phyloP scores from a whole-genome alignment of 768 basidiomycete genomes.

The Leccinum arenicola region DNA sequence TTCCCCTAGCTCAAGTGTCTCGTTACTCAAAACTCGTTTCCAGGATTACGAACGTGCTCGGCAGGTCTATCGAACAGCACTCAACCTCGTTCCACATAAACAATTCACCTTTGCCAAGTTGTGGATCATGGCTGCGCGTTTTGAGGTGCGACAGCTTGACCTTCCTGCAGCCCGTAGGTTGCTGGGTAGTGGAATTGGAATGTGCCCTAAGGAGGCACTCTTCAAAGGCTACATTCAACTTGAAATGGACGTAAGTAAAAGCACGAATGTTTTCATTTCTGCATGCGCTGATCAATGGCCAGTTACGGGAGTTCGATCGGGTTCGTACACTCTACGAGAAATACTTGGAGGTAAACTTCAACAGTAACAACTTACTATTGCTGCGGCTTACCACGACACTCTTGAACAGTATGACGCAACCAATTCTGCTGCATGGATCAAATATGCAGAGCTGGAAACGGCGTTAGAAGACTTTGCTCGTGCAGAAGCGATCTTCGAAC shows the following conservation, averaged over 20 bases:
- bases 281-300: slow-evolving; percentile 9
- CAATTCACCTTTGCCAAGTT: slow-evolving; percentile 97
- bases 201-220: slow-evolving; percentile 93
- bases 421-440: slow-evolving; percentile 94
- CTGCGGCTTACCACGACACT: not conserved
- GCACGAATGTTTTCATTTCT: not conserved
- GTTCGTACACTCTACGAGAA: slow-evolving; percentile 91
- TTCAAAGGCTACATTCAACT: slow-evolving; percentile 97
- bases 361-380: not conserved
- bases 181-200: slow-evolving; percentile 86
- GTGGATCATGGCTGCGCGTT: slow-evolving; percentile 90
- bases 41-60: slow-evolving; percentile 84
- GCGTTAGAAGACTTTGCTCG: slow-evolving; percentile 85
- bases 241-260: slow-evolving; percentile 72
- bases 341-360: slow-evolving; percentile 73
- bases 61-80: slow-evolving; percentile 89
- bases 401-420: slow-evolving; percentile 72
- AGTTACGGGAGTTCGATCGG: slow-evolving; percentile 94
- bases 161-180: slow-evolving; percentile 84
- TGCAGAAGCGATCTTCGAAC: slow-evolving; percentile 91
- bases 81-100: slow-evolving; percentile 91
- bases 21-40: not conserved
- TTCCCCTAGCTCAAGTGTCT: not conserved
- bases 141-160: slow-evolving; percentile 84
- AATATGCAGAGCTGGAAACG: slow-evolving; percentile 88